phyloP scores from a whole-genome alignment of 768 basidiomycete genomes.

The Lentinula edodes region DNA sequence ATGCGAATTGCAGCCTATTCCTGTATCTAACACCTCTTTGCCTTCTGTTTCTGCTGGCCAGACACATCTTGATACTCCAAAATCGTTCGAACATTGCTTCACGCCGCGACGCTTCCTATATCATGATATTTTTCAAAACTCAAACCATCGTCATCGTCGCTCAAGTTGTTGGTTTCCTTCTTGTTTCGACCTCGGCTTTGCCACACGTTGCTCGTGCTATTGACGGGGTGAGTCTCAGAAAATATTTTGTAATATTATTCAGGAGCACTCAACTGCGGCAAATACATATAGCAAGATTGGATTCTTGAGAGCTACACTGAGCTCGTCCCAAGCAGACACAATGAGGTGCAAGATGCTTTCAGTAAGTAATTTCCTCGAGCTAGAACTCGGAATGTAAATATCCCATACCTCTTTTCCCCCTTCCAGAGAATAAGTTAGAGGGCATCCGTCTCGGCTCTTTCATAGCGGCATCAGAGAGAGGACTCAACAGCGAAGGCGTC shows the following conservation, averaged over 20 bases:
- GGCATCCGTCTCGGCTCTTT: not conserved
- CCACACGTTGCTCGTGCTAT: not conserved
- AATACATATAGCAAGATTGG: not conserved
- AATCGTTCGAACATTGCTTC: not conserved
- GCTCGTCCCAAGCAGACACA: not conserved
- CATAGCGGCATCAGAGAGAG: not conserved
- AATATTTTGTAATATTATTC: no score
- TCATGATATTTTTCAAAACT: no score
- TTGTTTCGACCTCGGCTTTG: no score
- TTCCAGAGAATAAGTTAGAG: not conserved
- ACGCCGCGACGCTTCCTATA: not conserved
- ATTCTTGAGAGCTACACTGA: not conserved
- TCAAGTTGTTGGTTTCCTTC: no score
- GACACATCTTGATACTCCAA: no score
- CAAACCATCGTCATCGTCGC: no score
- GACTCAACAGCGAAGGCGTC: not conserved
- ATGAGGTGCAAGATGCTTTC: not conserved
- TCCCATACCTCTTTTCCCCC: not conserved
- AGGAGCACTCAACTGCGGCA: no score
- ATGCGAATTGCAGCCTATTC: no score
- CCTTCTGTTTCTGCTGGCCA: no score
- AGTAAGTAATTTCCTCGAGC: not conserved
- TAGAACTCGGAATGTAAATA: not conserved
- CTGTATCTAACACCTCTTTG: no score
- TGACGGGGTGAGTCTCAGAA: not conserved